Conservation (phyloP, 2,329 filamentous ascomycete genomes). For the Colletotrichum neosansevieriae region DNA sequence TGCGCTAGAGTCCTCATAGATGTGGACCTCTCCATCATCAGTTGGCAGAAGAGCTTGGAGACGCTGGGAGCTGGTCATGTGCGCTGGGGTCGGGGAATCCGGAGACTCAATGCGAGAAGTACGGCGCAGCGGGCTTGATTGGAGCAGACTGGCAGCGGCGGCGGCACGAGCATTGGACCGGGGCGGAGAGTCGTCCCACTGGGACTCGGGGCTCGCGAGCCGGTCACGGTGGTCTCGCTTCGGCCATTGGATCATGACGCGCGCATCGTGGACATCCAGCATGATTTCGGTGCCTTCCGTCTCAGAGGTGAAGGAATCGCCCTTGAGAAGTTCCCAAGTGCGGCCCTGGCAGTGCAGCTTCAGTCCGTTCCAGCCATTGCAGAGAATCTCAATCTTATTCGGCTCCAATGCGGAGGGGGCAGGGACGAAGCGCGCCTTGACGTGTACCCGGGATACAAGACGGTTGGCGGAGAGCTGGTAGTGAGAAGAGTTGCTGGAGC, state of each 20-base stretch:
- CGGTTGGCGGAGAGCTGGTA: conserved; percentile 94
- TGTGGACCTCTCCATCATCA: conserved; percentile 41
- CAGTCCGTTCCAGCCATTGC: conserved; percentile 95
- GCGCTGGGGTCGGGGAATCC: conserved; percentile 69
- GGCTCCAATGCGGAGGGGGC: conserved; percentile 75
- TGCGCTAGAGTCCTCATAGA: conserved; percentile 43
- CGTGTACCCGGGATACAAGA: conserved; percentile 92
- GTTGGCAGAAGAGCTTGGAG: conserved; percentile 59
- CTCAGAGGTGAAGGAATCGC: conserved; percentile 90
- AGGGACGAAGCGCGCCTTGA: conserved; percentile 86
- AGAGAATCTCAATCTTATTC: conserved; percentile 88
- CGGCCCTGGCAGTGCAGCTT: conserved; percentile 92
- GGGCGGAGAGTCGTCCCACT: conserved; percentile 74
- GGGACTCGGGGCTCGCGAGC: conserved; percentile 70
- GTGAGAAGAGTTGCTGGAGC: conserved; percentile 95
- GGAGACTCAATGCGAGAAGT: conserved; percentile 76
- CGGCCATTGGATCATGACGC: conserved; percentile 92
- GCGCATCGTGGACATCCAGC: conserved; percentile 92
- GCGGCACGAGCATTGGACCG: conserved; percentile 51
- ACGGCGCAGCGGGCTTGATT: conserved; percentile 71
- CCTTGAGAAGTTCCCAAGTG: conserved; percentile 87
- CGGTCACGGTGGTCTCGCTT: conserved; percentile 63
- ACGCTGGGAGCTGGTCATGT: conserved; percentile 57
- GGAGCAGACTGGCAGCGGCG: conserved; percentile 56
- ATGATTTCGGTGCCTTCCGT: conserved; percentile 91